Evolutionary conservation across 768 basidiomycete genomes (phyloP).

Genomic region (Hemileccinum impolitum): DNA sequence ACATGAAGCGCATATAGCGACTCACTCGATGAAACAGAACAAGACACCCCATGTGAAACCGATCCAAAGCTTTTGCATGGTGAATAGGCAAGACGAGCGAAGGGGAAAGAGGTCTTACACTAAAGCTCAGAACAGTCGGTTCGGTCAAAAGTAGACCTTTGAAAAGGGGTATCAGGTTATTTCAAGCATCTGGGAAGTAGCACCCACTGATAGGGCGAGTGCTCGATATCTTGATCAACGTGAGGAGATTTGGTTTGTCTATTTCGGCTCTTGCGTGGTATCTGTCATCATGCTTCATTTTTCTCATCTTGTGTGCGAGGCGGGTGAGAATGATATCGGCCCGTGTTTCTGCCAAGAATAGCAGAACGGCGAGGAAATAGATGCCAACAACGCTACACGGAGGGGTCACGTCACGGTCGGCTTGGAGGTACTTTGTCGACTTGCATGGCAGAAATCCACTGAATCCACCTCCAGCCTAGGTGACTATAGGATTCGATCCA

Average conservation of each 20-base stretch:
- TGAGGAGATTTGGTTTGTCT: conserved; percentile 51
- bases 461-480: conserved; percentile 79
- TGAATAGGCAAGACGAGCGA: conserved; percentile 3
- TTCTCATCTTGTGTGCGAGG: conserved; percentile 59
- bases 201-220: conserved; percentile 67
- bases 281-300: conserved; percentile 57
- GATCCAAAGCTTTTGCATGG: conserved; percentile 53
- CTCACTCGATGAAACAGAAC: conserved; percentile 63
- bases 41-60: conserved; percentile 76
- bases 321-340: conserved; percentile 64
- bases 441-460: conserved; percentile 74
- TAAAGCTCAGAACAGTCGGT: conserved; percentile 70
- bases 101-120: conserved; percentile 40
- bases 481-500: conserved; percentile 60
- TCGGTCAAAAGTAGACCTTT: conserved; percentile 40
- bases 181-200: not conserved
- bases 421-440: conserved; percentile 1
- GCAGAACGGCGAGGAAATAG: conserved; percentile 46
- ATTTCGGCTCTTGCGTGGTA: conserved; percentile 65
- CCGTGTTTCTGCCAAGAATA: conserved; percentile 73
- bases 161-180: not conserved
- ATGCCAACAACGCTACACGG: conserved; percentile 46
- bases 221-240: conserved; percentile 65
- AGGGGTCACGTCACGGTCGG: not conserved
- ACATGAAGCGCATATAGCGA: not conserved